Conservation (phyloP, 2,329 filamentous ascomycete species). For the Erysiphe neolycopersici region DNA sequence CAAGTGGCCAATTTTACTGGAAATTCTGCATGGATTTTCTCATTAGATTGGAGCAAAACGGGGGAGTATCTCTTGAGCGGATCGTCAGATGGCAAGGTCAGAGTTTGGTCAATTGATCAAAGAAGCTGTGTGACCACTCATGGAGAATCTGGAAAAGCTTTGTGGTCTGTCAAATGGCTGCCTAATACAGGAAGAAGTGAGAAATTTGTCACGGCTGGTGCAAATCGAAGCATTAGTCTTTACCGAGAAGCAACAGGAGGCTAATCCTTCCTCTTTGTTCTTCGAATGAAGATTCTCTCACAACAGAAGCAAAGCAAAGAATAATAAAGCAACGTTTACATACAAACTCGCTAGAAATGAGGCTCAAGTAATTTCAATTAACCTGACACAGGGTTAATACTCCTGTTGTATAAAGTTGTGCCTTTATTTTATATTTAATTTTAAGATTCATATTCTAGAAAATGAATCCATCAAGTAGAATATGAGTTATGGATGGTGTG, state of each 20-base stretch:
- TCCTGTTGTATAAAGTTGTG: no score
- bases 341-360: no score
- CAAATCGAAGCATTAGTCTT: slow-evolving; percentile 49
- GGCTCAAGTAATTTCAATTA: no score
- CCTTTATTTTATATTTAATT: no score
- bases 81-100: slow-evolving; percentile 77
- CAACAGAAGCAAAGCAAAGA: no score
- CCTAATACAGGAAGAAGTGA: slow-evolving; percentile 38
- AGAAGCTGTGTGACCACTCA: slow-evolving; percentile 75
- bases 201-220: slow-evolving; percentile 55
- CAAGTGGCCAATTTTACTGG: slow-evolving; percentile 66
- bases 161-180: slow-evolving; percentile 71
- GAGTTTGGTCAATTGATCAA: slow-evolving; percentile 80
- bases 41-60: slow-evolving; percentile 75
- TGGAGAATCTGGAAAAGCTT: slow-evolving; percentile 59
- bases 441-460: no score
- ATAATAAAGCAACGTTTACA: no score
- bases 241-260: slow-evolving; percentile 59
- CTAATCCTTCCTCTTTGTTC: slow-evolving; percentile 2
- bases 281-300: no score
- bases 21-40: slow-evolving; percentile 68
- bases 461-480: no score
- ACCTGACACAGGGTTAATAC: no score
- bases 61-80: slow-evolving; percentile 79
- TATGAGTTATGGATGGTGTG: no score